A percentile compares a stretch with the other conserved stretches of the same genome.
phyloP scores from a whole-genome alignment of 805 yeast genomes.

The Candida hungchunana region DNA sequence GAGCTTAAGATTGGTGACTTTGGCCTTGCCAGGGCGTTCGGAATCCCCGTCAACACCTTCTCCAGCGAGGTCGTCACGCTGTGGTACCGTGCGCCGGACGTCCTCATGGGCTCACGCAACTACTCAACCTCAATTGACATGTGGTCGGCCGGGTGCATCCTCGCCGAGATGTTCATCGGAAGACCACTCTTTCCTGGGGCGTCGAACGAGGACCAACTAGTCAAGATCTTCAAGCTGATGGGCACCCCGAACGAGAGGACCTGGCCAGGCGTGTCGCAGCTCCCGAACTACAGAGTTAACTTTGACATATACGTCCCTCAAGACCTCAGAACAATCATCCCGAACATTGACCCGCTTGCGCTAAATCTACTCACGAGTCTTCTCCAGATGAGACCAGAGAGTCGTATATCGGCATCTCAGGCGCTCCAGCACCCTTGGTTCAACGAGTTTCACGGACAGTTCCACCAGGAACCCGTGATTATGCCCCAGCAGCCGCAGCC shows the following conservation, averaged over 20 bases:
- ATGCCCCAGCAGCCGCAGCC: too few species aligned
- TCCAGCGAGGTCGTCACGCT: conserved; percentile 96
- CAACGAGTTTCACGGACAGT: conserved; percentile 52
- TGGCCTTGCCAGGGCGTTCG: conserved; percentile 96
- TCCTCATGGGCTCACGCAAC: conserved; percentile 87
- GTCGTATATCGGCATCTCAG: conserved; percentile 87
- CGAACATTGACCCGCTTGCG: conserved; percentile 78
- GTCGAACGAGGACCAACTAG: conserved; percentile 91
- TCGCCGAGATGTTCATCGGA: conserved; percentile 98
- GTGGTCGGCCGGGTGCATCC: conserved; percentile 98
- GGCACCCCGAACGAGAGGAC: conserved; percentile 95
- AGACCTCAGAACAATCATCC: conserved; percentile 73
- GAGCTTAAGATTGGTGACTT: conserved; percentile 93
- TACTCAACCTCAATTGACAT: conserved; percentile 96
- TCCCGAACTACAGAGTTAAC: conserved; percentile 81
- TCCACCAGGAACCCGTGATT: conserved; percentile 10
- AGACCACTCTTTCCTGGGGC: conserved; percentile 95
- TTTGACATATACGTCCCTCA: conserved; percentile 88
- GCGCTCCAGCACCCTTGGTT: conserved; percentile 93
- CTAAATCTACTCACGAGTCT: conserved; percentile 73
- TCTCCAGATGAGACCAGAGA: conserved; percentile 90
- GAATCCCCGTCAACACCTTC: conserved; percentile 95
- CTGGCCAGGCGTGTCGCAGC: conserved; percentile 94
- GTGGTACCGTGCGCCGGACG: conserved; percentile 99
- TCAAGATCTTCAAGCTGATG: conserved; percentile 86